These are phyloP conservation scores for Penicillium atrosanguineum DNA, from an alignment of 495 filamentous ascomycete species.

Conservation along the genomic window DNA sequence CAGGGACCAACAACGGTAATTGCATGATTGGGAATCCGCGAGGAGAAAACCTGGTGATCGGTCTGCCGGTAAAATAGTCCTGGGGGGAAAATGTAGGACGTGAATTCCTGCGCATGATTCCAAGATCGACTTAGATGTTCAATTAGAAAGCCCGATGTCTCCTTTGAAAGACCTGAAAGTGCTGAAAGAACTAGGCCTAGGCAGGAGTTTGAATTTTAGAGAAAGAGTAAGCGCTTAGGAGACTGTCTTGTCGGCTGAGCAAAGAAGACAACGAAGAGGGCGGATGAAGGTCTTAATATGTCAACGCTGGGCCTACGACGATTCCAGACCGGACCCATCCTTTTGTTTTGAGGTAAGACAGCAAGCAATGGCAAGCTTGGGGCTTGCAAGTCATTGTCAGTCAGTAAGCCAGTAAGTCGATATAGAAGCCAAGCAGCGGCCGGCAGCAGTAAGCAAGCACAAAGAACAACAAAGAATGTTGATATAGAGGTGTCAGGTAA, in stretches of 20 bases:
- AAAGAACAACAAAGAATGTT: slow-evolving; percentile 2
- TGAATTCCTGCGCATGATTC: background rate
- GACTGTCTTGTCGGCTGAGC: slow-evolving; percentile 3
- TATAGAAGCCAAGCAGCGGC: background rate
- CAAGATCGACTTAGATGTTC: background rate
- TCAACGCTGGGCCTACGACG: background rate
- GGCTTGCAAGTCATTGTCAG: slow-evolving; percentile 5
- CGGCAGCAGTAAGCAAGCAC: background rate
- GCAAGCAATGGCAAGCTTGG: background rate
- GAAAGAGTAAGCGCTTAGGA: background rate
- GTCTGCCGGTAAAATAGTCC: background rate
- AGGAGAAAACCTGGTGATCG: background rate
- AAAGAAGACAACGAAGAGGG: slow-evolving; percentile 5
- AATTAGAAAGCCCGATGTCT: background rate
- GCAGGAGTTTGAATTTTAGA: background rate
- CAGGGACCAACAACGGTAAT: background rate
- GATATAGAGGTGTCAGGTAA: background rate
- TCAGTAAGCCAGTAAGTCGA: background rate
- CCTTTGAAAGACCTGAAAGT: background rate
- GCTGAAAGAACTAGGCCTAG: background rate
- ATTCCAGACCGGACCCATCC: background rate
- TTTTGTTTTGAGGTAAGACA: background rate
- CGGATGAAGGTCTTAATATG: slow-evolving; percentile 7
- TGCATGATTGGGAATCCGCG: background rate
- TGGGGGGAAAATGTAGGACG: background rate